phyloP scores from a whole-genome alignment of 2,329 filamentous ascomycete species.

The Nannizziopsis barbatae region DNA sequence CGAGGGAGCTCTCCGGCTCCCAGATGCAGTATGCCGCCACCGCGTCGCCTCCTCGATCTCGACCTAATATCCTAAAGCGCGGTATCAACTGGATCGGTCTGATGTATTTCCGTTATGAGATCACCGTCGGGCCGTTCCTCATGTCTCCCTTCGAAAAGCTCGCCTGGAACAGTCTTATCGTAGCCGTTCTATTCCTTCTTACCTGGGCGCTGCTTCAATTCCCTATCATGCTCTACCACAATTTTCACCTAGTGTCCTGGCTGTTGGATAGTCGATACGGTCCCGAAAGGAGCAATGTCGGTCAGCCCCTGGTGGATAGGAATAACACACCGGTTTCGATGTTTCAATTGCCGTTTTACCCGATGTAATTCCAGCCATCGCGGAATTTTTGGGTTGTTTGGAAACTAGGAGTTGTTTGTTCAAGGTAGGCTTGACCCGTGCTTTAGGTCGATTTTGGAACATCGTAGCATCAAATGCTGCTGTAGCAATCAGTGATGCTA shows the following conservation, averaged over 20 bases:
- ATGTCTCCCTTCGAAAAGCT: conserved; percentile 36
- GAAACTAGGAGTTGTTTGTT: too few species aligned
- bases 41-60: conserved; percentile 1
- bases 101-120: conserved; percentile 39
- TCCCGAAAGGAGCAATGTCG: conserved; percentile 20
- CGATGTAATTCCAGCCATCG: neutral
- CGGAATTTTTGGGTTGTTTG: too few species aligned
- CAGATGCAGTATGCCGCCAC: neutral
- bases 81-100: conserved; percentile 27
- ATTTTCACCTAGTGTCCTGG: conserved; percentile 28
- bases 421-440: too few species aligned
- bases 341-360: neutral
- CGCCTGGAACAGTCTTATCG: conserved; percentile 32
- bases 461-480: too few species aligned
- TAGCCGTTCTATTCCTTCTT: conserved; percentile 27
- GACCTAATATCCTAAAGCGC: conserved; percentile 20
- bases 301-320: conserved; percentile 21
- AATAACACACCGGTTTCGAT: neutral
- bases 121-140: conserved; percentile 36
- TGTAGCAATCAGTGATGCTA: too few species aligned
- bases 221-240: conserved; percentile 29
- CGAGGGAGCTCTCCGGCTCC: neutral
- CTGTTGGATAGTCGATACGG: conserved; percentile 29
- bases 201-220: conserved; percentile 31
- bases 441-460: too few species aligned